Evolutionary conservation across 2,329 filamentous ascomycete species (phyloP).

Genomic region (Aspergillus proliferans): DNA sequence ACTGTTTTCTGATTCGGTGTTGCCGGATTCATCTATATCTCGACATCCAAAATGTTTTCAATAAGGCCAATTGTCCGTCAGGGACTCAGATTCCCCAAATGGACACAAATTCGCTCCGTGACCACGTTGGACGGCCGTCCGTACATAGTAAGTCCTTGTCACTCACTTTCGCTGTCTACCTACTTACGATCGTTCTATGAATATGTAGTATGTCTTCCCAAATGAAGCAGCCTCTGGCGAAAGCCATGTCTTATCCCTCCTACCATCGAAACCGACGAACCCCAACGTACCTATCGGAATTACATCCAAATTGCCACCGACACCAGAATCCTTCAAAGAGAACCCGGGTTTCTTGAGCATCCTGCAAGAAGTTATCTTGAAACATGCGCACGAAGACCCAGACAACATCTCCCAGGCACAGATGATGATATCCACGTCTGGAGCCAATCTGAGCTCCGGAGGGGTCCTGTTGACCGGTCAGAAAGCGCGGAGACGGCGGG

Average conservation of each 20-base stretch:
- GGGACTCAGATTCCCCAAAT: constrained; percentile 11
- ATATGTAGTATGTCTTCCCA: constrained; percentile 46
- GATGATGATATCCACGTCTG: constrained; percentile 54
- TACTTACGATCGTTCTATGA: constrained; percentile 7
- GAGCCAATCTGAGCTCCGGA: constrained; percentile 48
- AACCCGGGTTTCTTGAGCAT: constrained; percentile 53
- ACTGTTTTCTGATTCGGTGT: no score
- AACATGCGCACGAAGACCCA: constrained; percentile 51
- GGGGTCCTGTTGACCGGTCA: constrained; percentile 42
- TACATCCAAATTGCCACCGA: constrained; percentile 50
- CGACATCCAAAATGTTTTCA: constrained; percentile 17
- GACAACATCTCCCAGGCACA: constrained; percentile 53
- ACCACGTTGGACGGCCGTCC: constrained; percentile 34
- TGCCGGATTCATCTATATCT: background rate
- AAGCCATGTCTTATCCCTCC: constrained; percentile 49
- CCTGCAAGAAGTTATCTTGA: constrained; percentile 50
- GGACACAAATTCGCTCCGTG: constrained; percentile 23
- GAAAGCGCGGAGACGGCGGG: constrained; percentile 27
- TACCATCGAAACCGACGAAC: constrained; percentile 50
- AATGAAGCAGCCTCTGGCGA: constrained; percentile 32
- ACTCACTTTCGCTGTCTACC: constrained; percentile 2
- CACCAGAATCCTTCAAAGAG: constrained; percentile 49
- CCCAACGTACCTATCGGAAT: constrained; percentile 50
- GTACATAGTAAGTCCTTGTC: constrained; percentile 30
- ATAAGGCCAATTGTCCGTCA: constrained; percentile 15